Conservation (phyloP, 164 flowering plant genomes). For the Macadamia tetraphylla region DNA sequence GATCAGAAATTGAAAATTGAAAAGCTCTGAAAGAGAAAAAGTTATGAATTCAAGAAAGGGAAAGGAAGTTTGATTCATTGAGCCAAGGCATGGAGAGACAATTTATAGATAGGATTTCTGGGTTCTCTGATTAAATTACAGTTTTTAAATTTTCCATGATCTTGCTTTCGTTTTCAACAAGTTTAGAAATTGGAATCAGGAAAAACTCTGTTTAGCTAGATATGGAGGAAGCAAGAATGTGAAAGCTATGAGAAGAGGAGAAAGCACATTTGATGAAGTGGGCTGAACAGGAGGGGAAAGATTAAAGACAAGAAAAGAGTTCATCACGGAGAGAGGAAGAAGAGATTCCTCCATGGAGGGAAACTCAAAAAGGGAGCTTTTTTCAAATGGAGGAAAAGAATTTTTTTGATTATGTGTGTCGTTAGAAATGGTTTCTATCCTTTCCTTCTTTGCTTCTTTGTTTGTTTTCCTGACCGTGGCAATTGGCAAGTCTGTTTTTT, state of each 20-base stretch:
- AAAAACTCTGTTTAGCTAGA: constrained; percentile 1
- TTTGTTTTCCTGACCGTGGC: too few relatives aligned
- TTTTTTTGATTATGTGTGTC: too few relatives aligned
- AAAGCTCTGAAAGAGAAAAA: background rate
- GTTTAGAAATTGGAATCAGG: constrained; percentile 4
- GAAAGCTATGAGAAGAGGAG: constrained; percentile 8
- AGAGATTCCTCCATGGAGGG: too few relatives aligned
- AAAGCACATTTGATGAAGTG: constrained; percentile 27
- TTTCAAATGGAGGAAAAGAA: too few relatives aligned
- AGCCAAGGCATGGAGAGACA: background rate
- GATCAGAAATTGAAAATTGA: background rate
- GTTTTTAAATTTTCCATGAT: too few relatives aligned
- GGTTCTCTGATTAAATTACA: background rate
- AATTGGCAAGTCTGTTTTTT: too few relatives aligned
- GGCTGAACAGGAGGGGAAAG: constrained; percentile 7
- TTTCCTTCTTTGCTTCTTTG: too few relatives aligned
- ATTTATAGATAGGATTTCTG: constrained; percentile 10
- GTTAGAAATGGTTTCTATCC: too few relatives aligned
- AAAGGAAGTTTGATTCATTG: background rate
- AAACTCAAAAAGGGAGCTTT: too few relatives aligned
- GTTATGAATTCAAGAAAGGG: background rate
- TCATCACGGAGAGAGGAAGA: background rate
- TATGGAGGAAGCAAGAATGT: background rate
- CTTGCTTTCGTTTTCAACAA: constrained; percentile 5
- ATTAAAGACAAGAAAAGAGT: constrained; percentile 31